Evolutionary conservation across 1,284 basidiomycete species (phyloP), one percentile per base, ranked within the genome.

Genomic region (Apiotrichum sp.): DNA sequence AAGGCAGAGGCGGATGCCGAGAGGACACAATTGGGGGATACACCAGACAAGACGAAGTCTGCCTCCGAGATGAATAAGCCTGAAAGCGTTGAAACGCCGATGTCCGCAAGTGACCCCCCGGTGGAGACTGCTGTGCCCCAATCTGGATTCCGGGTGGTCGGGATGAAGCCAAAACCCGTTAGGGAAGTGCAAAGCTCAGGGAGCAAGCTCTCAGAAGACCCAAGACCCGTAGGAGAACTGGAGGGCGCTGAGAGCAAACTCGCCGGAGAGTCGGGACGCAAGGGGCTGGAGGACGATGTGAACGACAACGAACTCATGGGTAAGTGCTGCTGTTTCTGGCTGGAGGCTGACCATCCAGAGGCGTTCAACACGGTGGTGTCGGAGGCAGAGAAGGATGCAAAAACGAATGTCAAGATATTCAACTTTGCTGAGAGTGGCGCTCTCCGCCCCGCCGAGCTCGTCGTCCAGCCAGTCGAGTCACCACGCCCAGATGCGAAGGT

Each of bases 401-500:
- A 4, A 7, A 14, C n/a, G 14, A 31, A n/a, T 1, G 14, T 13
- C 13, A 31, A 35, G 14, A n/a, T 3, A 34, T 48, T 39, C 35
- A 13, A 10, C 8, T 34, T 34, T 7, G n/a, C 14, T 14, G 42
- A 36, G 29, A 38, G 16, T 4, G 45, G 32, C 3, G 8, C 47
- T 34, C 29, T 39, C 8, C 11, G 32, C 0, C 35, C 55, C 9
- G 16, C 22, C 4, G 56, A 56, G n/a, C 39, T 56, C 31, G 40
- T 46, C 6, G 48, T 61, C 22, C 13, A 8, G 61, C 65, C 55
- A 54, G 67, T 70, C 78, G 79, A 45, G 82, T 83, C 70, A 0
- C 44, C 52, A 2, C 57, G 65, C 6, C 40, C 40, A n/a, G 47
- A 65, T 32, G 67, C 62, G 43, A 65, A 64, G 2, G 81, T 96